Evolutionary conservation across 495 filamentous ascomycete species (phyloP), one percentile per base, ranked within the genome.

Genomic region (Chaetomium fimeti): DNA sequence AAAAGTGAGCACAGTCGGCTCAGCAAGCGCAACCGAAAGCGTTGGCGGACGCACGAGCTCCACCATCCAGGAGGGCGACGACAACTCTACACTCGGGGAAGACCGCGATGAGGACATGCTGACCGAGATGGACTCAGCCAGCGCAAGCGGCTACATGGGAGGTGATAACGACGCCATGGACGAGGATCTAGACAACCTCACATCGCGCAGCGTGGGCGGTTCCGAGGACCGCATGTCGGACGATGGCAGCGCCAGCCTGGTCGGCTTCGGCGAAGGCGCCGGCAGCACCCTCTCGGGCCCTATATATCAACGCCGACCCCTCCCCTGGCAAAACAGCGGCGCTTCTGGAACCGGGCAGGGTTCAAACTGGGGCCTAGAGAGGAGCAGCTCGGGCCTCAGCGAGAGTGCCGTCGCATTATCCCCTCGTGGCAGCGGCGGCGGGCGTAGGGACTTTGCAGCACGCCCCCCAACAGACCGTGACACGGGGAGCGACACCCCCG

Each of bases 241-340:
- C 66, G 90, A 93, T 68, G 80, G 77, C 2, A 76, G 67, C 32
- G 89, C 86, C 0, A 89, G 85, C 68, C 77, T 96, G 29, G 92
- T 95, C 11, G 92, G 86, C 0, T 95, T 95, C 63, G 92, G 92
- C 56, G 92, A 96, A 71, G 91, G 91, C 9, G 91, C 92, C 15
- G 88, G 87, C 60, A 93, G 87, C 69, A 92, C 89, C 0, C 83
- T 90, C 58, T 87, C 84, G 60, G 90, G 88, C 8, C 89, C 89
- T n/a, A 87, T 84, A 22, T 91, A 84, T 68, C 79, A 80, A 49
- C 76, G 80, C n/a, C 70, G 78, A 25, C 76, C 74, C 36, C 67
- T 74, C 16, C 76, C 71, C 9, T 28, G 25, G 47, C 61, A 43
- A 20, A 48, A 48, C 54, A 64, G 52, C 22, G 27, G 28, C 22